phyloP scores from a whole-genome alignment of 2,329 filamentous ascomycete species.

The Davidsoniella virescens region DNA sequence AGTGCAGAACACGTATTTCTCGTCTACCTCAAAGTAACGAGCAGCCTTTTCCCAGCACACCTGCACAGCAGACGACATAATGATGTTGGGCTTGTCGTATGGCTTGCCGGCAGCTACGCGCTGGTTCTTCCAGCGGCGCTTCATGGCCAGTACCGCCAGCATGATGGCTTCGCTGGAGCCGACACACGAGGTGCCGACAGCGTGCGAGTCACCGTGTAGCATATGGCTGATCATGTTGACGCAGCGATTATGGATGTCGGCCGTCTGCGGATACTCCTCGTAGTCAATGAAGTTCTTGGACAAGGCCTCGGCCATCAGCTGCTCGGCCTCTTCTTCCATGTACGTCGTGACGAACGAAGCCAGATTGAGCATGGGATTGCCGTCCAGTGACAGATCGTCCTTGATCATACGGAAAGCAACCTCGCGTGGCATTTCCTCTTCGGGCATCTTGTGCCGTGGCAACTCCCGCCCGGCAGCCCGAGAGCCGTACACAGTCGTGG shows the following conservation, averaged over 20 bases:
- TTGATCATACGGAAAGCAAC: slow-evolving; percentile 96
- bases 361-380: slow-evolving; percentile 75
- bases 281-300: slow-evolving; percentile 93
- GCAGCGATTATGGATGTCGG: slow-evolving; percentile 82
- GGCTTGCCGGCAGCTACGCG: slow-evolving; percentile 71
- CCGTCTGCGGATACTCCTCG: slow-evolving; percentile 67
- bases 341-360: slow-evolving; percentile 92
- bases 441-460: slow-evolving; percentile 73
- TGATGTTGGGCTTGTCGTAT: slow-evolving; percentile 65
- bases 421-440: slow-evolving; percentile 75
- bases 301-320: slow-evolving; percentile 85
- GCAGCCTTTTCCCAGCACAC: slow-evolving; percentile 94
- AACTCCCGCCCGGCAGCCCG: slow-evolving; percentile 68
- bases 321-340: slow-evolving; percentile 94
- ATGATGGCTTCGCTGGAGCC: slow-evolving; percentile 83
- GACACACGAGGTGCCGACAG: slow-evolving; percentile 76
- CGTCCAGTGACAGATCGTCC: slow-evolving; percentile 81
- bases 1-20: slow-evolving; percentile 58
- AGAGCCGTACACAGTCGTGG: slow-evolving; percentile 75
- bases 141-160: slow-evolving; percentile 77
- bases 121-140: slow-evolving; percentile 82
- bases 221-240: slow-evolving; percentile 80
- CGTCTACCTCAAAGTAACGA: slow-evolving; percentile 83
- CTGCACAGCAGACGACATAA: slow-evolving; percentile 89
- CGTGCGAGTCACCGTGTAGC: slow-evolving; percentile 55